Evolutionary conservation across 305 asterid species (phyloP).

Genomic region (Rubia balearica): DNA sequence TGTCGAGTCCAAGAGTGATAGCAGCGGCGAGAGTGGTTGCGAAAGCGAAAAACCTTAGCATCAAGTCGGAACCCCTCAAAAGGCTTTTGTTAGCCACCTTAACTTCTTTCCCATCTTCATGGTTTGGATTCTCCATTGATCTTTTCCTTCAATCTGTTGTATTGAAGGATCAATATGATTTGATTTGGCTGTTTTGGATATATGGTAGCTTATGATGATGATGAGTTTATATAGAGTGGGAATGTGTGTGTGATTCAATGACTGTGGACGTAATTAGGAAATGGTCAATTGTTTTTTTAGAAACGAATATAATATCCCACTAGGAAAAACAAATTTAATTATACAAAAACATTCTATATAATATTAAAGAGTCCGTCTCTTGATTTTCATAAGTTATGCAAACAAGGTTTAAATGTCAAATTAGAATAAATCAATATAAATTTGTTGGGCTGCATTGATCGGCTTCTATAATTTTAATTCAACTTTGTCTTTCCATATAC

Average conservation of each 20-base stretch:
- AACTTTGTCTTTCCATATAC: no score
- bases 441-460: no score
- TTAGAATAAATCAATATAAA: no score
- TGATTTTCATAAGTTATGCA: no score
- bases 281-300: neutral
- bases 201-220: neutral
- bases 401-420: no score
- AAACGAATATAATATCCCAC: no score
- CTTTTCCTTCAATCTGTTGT: neutral
- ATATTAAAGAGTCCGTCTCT: no score
- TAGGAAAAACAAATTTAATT: no score
- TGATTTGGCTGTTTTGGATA: neutral
- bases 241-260: neutral
- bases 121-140: neutral
- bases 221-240: neutral
- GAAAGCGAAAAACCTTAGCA: constrained; percentile 43
- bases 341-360: no score
- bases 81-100: constrained; percentile 16
- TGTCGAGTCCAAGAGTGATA: constrained; percentile 40
- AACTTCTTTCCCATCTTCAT: constrained; percentile 13
- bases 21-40: constrained; percentile 42
- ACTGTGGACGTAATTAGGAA: neutral
- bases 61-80: constrained; percentile 27
- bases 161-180: neutral
- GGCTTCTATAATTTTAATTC: no score